Percentiles rank a stretch among this genome's conserved stretches.
Evolutionary conservation across 116 monocot genomes (phyloP).

Genomic region (Cymodocea nodosa): DNA sequence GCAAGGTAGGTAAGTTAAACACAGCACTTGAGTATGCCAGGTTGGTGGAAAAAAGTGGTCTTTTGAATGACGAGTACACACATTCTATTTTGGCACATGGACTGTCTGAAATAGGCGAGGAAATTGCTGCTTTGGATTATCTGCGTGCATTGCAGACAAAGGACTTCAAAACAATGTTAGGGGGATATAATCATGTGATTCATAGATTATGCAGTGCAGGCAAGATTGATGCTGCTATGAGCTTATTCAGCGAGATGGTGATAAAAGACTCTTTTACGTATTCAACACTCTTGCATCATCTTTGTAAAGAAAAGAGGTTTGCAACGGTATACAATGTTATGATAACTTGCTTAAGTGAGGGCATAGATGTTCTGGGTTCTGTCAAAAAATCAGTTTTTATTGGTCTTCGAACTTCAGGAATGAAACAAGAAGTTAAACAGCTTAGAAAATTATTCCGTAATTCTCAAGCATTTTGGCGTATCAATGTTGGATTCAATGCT

Average conservation of each 20-base stretch:
- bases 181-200: constrained; percentile 74
- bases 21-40: constrained; percentile 36
- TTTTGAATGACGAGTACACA: constrained; percentile 68
- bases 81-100: constrained; percentile 66
- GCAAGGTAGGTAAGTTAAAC: constrained; percentile 50
- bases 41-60: constrained; percentile 50
- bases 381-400: constrained; percentile 40
- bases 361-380: constrained; percentile 43
- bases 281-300: constrained; percentile 53
- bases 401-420: constrained; percentile 53
- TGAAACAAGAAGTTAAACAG: constrained; percentile 38
- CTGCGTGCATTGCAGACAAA: constrained; percentile 38
- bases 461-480: background rate
- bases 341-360: constrained; percentile 35
- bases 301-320: constrained; percentile 47
- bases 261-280: constrained; percentile 72
- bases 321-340: constrained; percentile 45
- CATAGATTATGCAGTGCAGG: constrained; percentile 61
- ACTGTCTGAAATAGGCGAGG: constrained; percentile 44
- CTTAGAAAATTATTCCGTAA: constrained; percentile 32
- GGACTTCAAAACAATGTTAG: constrained; percentile 31
- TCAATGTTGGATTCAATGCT: background rate
- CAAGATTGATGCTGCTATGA: constrained; percentile 52
- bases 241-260: constrained; percentile 47
- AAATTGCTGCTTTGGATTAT: constrained; percentile 38